Base-by-base conservation (phyloP, 306 rosid species). In the Luffa aegyptiaca region DNA sequence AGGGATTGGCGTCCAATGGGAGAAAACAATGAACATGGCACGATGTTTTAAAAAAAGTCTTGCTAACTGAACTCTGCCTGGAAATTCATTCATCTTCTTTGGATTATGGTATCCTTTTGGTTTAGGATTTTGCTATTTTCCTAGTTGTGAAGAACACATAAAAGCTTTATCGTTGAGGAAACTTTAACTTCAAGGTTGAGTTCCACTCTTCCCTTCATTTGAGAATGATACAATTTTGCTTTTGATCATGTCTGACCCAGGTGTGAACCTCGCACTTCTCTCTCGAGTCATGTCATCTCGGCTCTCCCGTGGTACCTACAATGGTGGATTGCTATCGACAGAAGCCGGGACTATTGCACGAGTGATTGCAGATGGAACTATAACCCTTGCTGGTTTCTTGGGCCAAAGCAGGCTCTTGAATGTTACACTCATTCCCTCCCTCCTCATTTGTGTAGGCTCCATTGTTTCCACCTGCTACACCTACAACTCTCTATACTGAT, bases 311-410 rank as follows among this genome's bases (percentile, higher is more conserved):
- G 99, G 99, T 75, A 96, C 99, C 44, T 96, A 89, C 49, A 96
- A 96, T 11, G 96, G 96, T 0, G 99, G 99, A 42, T 87, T 96
- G 48, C 86, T 96, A 10, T 96, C 99, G 21, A 96, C 99, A 0
- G 99, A 96, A 82, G 99, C 99, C 0, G 99, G 99, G 16, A 96
- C 99, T 3, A 78, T 96, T 37, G 99, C 98, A 10, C 88, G 99
- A 80, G 99, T 96, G 80, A 79, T 92, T 36, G 99, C 99, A 64
- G 99, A 96, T 84, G 94, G 80, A 64, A 91, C 98, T 2, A 96
- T 96, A 41, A 96, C 99, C 65, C 80, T 91, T 64, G 97, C 92
- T 10, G 99, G 99, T 44, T 91, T 75, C 80, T 52, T 93, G 82
- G 96, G 93, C 71, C 58, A 84, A 55, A 93, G 92, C 83, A 87